A percentile compares a stretch with the other conserved stretches of the same genome.
Evolutionary conservation across 1,139 yeast genomes (phyloP).

Genomic region (Geotrichum cucujoidarum): DNA sequence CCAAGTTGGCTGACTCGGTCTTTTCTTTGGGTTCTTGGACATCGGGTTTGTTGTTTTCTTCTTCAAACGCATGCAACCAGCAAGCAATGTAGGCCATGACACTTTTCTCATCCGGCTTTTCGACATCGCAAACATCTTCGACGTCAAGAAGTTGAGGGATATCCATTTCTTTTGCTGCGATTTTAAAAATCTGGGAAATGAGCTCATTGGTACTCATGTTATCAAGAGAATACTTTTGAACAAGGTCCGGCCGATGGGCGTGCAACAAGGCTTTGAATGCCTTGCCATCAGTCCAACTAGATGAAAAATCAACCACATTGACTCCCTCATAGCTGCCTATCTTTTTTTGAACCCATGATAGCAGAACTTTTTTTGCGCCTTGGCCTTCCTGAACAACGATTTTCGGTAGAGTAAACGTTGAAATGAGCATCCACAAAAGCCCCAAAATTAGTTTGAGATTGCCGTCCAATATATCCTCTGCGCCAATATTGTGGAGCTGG

Average conservation of each 20-base stretch:
- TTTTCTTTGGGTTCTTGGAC: too few relatives aligned
- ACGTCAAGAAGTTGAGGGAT: constrained; percentile 54
- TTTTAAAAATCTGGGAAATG: constrained; percentile 37
- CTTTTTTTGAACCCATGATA: constrained; percentile 43
- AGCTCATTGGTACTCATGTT: constrained; percentile 26
- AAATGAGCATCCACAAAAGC: constrained; percentile 56
- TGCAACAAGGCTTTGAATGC: constrained; percentile 46
- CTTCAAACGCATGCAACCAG: constrained; percentile 57
- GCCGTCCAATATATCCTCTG: constrained; percentile 63
- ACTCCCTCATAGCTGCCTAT: constrained; percentile 40
- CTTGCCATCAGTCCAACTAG: constrained; percentile 44
- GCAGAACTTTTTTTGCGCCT: constrained; percentile 42
- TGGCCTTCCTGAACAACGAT: constrained; percentile 41
- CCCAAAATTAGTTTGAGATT: constrained; percentile 58
- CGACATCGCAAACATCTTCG: constrained; percentile 49
- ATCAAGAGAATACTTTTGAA: constrained; percentile 38
- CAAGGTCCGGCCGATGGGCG: constrained; percentile 42
- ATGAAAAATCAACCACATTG: constrained; percentile 39
- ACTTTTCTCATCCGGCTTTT: constrained; percentile 59
- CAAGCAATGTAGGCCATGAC: constrained; percentile 58
- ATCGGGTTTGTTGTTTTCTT: too few relatives aligned
- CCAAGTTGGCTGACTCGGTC: too few relatives aligned
- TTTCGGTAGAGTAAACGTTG: constrained; percentile 46
- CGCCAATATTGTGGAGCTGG: constrained; percentile 53
- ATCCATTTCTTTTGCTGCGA: constrained; percentile 44